Base-by-base conservation (phyloP, 2,329 filamentous ascomycete genomes). In the Pseudopyrenochaeta lycopersici region DNA sequence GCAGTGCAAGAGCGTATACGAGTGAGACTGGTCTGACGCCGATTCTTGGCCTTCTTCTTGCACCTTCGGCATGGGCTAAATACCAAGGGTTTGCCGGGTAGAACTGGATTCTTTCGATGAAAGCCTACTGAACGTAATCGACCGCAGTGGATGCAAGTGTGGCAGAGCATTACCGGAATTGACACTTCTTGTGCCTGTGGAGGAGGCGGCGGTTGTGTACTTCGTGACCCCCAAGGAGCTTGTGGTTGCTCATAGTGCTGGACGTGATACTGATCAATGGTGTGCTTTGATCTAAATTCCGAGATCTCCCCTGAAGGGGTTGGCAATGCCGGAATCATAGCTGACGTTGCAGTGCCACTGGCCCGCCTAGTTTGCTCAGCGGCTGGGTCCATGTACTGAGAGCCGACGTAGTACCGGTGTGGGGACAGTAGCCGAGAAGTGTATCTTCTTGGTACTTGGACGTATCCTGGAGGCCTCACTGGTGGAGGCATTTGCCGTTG, bases 61-160 rank as follows among this genome's bases (percentile, higher is more conserved):
- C 74, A 77, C 21, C 66, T 63, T 21, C 71, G 62, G 32, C 74
- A 77, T 14, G 65, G 49, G 7, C 57, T 58, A 7, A 56, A 49
- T 1, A 69, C 49, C 11, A 68, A 40, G 4, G 68, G 59, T 18
- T 71, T 62, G 10, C 68, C 69, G 29, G 73, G 73, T 14, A 73
- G 44, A n/a, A 76, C 64, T 3, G 74, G 74, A 50, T 76, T 62
- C 4, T 66, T 58, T 30, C 71, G 68, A 52, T 77, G 74, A 35
- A 66, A 77, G 42, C 67, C 63, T 33, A 60, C 56, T 18, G 73
- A 77, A 12, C 74, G 70, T 58, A 72, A 65, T 14, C 60, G 54
- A 10, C 68, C 67, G 39, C 74, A 77, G 15, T 68, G 53, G 23
- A 64, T 71, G 52, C 74, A 77, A 7, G 67, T 70, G 58, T 76